phyloP scores from a whole-genome alignment of 1,284 basidiomycete genomes.

The Ceratobasidium sp. region DNA sequence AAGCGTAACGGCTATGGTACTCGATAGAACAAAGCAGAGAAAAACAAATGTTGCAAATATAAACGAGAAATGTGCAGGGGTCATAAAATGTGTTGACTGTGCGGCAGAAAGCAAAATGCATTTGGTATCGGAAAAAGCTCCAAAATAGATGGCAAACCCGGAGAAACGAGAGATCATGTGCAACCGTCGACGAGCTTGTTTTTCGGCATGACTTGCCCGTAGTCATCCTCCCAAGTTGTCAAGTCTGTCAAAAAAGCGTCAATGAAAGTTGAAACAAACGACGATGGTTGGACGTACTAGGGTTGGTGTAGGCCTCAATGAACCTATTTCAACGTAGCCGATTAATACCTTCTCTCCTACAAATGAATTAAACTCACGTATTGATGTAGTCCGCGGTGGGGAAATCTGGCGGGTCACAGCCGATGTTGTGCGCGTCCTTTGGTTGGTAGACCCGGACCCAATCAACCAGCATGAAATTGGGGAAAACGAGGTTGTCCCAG shows the following conservation, averaged over 20 bases:
- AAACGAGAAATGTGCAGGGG: neutral
- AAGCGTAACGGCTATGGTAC: neutral
- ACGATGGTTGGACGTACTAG: slow-evolving; percentile 3
- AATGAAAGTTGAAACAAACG: neutral
- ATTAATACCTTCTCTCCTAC: too few species aligned
- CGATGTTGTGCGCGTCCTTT: slow-evolving; percentile 75
- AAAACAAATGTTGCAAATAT: slow-evolving; percentile 9
- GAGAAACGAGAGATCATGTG: slow-evolving; percentile 18
- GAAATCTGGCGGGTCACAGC: slow-evolving; percentile 84
- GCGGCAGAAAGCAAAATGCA: slow-evolving; percentile 1
- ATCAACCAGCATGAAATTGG: slow-evolving; percentile 74
- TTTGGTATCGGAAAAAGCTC: slow-evolving; percentile 23
- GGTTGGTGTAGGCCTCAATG: slow-evolving; percentile 22
- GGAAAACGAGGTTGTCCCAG: slow-evolving; percentile 65
- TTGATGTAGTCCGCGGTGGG: slow-evolving; percentile 86
- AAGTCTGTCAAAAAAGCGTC: neutral
- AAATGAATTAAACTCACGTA: too few species aligned
- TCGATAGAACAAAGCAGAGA: neutral
- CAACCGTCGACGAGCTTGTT: slow-evolving; percentile 29
- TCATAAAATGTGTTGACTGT: neutral
- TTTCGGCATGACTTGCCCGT: slow-evolving; percentile 28
- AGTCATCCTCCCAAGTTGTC: slow-evolving; percentile 40
- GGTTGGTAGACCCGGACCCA: slow-evolving; percentile 89
- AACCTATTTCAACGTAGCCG: too few species aligned
- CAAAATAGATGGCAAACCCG: slow-evolving; percentile 14